These are phyloP conservation scores for Neonectria neomacrospora DNA, from an alignment of 2,329 filamentous ascomycete species.

Conservation along the genomic window DNA sequence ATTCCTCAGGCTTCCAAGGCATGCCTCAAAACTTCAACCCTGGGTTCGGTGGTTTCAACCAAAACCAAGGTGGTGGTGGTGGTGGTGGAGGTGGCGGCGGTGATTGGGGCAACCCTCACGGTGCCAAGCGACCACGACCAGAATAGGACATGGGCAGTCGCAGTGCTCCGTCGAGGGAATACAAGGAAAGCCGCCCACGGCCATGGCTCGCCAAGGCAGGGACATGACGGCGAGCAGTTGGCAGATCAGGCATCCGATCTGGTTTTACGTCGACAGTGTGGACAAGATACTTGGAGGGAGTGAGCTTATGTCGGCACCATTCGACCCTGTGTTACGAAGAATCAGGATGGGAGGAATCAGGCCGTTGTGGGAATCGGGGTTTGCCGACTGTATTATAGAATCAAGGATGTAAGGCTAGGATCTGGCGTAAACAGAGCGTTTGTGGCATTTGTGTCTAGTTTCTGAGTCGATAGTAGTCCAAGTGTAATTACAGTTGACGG, in stretches of 20 bases:
- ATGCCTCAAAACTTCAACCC: slow-evolving; percentile 79
- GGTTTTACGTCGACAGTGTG: slow-evolving; percentile 4
- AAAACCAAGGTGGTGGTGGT: slow-evolving; percentile 56
- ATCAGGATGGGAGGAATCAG: slow-evolving; percentile 11
- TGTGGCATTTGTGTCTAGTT: slow-evolving; percentile 15
- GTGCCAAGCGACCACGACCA: slow-evolving; percentile 80
- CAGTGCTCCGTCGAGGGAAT: not conserved
- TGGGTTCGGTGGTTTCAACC: slow-evolving; percentile 71
- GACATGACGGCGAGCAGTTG: not conserved
- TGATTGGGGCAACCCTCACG: slow-evolving; percentile 83
- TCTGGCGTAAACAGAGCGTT: slow-evolving; percentile 41
- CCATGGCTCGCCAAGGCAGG: not conserved
- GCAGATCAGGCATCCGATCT: not conserved
- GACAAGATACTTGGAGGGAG: slow-evolving; percentile 7
- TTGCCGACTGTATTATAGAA: slow-evolving; percentile 41
- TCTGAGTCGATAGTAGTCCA: too few species aligned
- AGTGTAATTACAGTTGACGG: not conserved
- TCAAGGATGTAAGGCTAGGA: slow-evolving; percentile 42
- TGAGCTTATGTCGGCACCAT: slow-evolving; percentile 6
- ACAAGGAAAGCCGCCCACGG: not conserved
- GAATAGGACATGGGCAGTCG: slow-evolving; percentile 58
- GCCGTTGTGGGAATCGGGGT: slow-evolving; percentile 26
- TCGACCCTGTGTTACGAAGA: slow-evolving; percentile 6
- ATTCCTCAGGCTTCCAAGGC: slow-evolving; percentile 68
- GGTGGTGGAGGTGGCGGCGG: slow-evolving; percentile 66